These are phyloP conservation scores for Oryza officinalis DNA, from an alignment of 176 grass and related monocot genomes.

Conservation along the genomic window DNA sequence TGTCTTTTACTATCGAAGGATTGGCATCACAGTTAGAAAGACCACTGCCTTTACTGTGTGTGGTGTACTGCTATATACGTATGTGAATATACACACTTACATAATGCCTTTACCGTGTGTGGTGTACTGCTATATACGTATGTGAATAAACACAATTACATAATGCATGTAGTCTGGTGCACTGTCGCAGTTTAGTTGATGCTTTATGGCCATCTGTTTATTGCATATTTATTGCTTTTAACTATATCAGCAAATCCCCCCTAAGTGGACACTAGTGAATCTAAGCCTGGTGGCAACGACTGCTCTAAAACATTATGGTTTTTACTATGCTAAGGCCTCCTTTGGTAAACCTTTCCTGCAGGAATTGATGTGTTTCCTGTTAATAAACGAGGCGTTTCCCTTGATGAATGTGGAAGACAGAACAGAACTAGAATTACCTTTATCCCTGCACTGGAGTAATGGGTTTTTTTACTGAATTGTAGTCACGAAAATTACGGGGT, in stretches of 20 bases:
- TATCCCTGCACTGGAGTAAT: slow-evolving; percentile 3
- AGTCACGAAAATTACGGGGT: slow-evolving; percentile 1
- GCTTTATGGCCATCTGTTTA: slow-evolving; percentile 26
- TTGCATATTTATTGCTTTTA: slow-evolving; percentile 32
- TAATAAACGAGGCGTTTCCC: neutral
- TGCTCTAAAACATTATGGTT: slow-evolving; percentile 15
- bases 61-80: neutral
- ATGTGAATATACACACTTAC: neutral
- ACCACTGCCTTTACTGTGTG: slow-evolving; percentile 1
- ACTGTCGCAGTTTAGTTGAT: slow-evolving; percentile 33
- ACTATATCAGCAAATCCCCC: slow-evolving; percentile 2
- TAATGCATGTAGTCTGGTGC: slow-evolving; percentile 13
- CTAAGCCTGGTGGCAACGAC: slow-evolving; percentile 1
- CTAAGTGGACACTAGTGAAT: neutral
- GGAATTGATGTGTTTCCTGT: neutral
- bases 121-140: neutral
- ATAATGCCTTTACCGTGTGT: slow-evolving; percentile 15
- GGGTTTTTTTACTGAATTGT: neutral
- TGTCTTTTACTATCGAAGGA: neutral
- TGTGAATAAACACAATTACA: neutral
- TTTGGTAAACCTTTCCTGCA: neutral
- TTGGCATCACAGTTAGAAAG: slow-evolving; percentile 4
- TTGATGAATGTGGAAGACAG: neutral
- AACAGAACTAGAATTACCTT: neutral
- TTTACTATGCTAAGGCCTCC: neutral